These are phyloP conservation scores for Arctium minus DNA, from an alignment of 129 eudicot species.

Conservation along the genomic window DNA sequence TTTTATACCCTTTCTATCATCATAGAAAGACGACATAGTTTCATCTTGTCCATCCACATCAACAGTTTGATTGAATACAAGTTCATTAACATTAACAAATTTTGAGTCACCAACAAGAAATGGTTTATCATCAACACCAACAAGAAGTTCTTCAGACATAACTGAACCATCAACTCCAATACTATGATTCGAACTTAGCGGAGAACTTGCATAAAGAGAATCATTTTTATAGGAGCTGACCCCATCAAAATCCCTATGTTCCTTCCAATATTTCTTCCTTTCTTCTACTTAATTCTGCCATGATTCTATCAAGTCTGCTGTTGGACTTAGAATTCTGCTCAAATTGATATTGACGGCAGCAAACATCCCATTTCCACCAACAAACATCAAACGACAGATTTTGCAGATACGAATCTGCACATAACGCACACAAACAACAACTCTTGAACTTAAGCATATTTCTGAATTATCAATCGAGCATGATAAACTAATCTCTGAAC, in stretches of 20 bases:
- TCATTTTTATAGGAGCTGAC: conserved; percentile 8
- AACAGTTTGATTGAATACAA: conserved; percentile 32
- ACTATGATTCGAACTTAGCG: conserved; percentile 33
- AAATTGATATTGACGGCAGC: too few species aligned
- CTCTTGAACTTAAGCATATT: too few species aligned
- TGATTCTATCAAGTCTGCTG: too few species aligned
- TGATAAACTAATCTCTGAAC: too few species aligned
- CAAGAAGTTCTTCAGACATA: conserved; percentile 18
- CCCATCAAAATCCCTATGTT: conserved; percentile 32
- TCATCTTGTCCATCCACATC: conserved; percentile 42
- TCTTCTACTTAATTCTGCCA: too few species aligned
- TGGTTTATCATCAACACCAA: conserved; percentile 25
- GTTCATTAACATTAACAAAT: conserved; percentile 25
- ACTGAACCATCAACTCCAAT: conserved; percentile 6
- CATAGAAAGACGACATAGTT: conserved; percentile 46
- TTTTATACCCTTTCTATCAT: conserved; percentile 41
- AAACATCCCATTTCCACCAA: too few species aligned
- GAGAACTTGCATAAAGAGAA: conserved; percentile 29
- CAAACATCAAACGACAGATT: too few species aligned
- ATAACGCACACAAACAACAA: too few species aligned
- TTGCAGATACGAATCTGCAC: too few species aligned
- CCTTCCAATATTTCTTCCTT: conserved; percentile 74
- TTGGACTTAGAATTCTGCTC: too few species aligned
- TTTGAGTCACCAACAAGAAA: conserved; percentile 13
- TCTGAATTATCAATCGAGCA: too few species aligned